Evolutionary conservation across 2,329 filamentous ascomycete species (phyloP), one percentile per base, ranked within the genome.

Genomic region (Botrytis paeoniae): DNA sequence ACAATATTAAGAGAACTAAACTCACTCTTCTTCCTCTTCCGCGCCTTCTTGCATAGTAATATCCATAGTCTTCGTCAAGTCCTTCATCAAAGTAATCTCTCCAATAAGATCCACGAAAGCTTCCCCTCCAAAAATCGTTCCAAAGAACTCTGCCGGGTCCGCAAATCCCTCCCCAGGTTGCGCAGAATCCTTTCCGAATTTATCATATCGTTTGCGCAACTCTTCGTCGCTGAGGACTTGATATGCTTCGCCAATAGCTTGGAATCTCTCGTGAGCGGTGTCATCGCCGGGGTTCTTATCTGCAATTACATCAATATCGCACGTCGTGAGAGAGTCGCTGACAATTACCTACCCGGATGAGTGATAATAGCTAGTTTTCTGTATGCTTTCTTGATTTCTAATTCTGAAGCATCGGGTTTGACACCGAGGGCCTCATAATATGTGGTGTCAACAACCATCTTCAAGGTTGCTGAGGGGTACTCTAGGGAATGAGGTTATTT

Each of bases 221-320:
- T 97, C 92, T 77, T 91, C 87, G 81, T 98, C 92, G 80, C 93
- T 96, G 76, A 99, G 90, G 69, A 99, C 93, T 83, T 91, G 89
- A 81, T 91, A 91, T 63, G 89, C 89, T 80, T 91, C 89, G 79
- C 89, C 89, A 80, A 97, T 95, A 74, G 89, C 90, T 85, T 99
- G 96, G 84, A 99, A 99, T 83, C 95, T 95, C 80, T 91, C 93
- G 84, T 97, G 93, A 54, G 96, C 96, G 37, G 92, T 94, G 77
- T 96, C 95, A 82, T 99, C 96, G 80, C 95, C 93, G 73, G 95
- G 96, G 83, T 99, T 99, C 86, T 99, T 99, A 85, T 99, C 96
- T 93, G 81, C 73, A 72, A 60, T 63, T 62, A 57, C 59, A 43
- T 65, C 59, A 73, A 57, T 51, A 57, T 64, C n/a, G 39, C 35